Evolutionary conservation across 1,139 yeast species (phyloP).

Genomic region (Torulaspora globosa): DNA sequence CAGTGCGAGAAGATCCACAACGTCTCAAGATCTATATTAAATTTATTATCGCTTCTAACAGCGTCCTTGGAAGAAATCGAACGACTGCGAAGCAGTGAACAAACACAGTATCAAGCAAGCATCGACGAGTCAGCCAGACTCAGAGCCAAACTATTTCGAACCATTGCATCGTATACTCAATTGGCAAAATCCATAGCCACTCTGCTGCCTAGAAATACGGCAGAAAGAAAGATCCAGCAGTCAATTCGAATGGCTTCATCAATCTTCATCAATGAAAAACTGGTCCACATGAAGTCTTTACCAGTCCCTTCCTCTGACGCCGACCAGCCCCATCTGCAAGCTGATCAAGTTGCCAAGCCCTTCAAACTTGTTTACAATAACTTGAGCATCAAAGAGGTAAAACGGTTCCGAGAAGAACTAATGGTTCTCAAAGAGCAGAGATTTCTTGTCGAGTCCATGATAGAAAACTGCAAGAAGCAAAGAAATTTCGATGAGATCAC

Average conservation of each 20-base stretch:
- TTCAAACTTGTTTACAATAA: slow-evolving; percentile 23
- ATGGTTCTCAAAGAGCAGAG: slow-evolving; percentile 86
- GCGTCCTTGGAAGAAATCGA: slow-evolving; percentile 37
- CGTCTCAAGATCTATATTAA: slow-evolving; percentile 39
- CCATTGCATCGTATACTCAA: slow-evolving; percentile 45
- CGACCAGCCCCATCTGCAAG: slow-evolving; percentile 18
- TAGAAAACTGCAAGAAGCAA: slow-evolving; percentile 56
- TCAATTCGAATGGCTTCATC: slow-evolving; percentile 47
- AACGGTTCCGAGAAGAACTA: slow-evolving; percentile 64
- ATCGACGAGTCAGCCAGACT: slow-evolving; percentile 40
- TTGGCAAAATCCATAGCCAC: slow-evolving; percentile 41
- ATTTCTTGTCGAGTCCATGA: slow-evolving; percentile 62
- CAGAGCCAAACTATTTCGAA: slow-evolving; percentile 42
- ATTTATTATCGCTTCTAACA: slow-evolving; percentile 43
- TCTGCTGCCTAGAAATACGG: slow-evolving; percentile 33
- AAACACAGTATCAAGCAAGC: slow-evolving; percentile 35
- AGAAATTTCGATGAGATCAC: slow-evolving; percentile 75
- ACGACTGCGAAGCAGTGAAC: slow-evolving; percentile 20
- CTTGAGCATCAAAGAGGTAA: slow-evolving; percentile 42
- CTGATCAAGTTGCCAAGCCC: slow-evolving; percentile 9
- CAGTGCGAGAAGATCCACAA: slow-evolving; percentile 39
- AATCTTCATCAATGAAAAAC: slow-evolving; percentile 49
- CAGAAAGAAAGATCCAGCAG: slow-evolving; percentile 44
- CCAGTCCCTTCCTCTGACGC: slow-evolving; percentile 37
- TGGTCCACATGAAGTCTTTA: slow-evolving; percentile 51